Evolutionary conservation across 2,329 filamentous ascomycete genomes (phyloP).

Genomic region (Diaporthe caulivora): DNA sequence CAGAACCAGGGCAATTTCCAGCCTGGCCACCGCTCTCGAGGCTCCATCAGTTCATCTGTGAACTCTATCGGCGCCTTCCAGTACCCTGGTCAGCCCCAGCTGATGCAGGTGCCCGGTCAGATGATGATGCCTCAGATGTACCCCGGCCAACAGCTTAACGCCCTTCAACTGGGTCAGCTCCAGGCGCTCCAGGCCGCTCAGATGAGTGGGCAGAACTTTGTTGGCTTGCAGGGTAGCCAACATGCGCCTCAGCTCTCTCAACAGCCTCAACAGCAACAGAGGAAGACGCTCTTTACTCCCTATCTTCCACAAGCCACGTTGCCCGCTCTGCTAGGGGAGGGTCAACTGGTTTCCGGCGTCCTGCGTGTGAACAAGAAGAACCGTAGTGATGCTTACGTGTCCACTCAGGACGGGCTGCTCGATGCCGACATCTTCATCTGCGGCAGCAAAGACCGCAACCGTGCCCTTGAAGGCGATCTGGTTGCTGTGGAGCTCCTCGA

Average conservation of each 20-base stretch:
- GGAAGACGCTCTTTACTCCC: conserved; percentile 98
- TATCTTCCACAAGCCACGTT: conserved; percentile 96
- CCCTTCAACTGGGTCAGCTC: conserved; percentile 88
- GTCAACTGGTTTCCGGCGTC: conserved; percentile 95
- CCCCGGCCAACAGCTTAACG: conserved; percentile 85
- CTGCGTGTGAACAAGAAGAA: conserved; percentile 99
- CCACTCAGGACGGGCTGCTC: conserved; percentile 85
- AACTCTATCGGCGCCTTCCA: conserved; percentile 88
- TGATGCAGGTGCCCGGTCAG: conserved; percentile 88
- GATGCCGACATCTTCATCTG: conserved; percentile 99
- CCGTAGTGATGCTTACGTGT: conserved; percentile 97
- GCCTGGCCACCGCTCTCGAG: conserved; percentile 88
- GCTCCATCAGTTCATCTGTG: conserved; percentile 87
- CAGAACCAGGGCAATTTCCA: conserved; percentile 82
- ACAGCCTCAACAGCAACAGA: conserved; percentile 87
- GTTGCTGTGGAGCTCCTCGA: conserved; percentile 97
- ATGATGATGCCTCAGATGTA: conserved; percentile 91
- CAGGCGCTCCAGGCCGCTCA: conserved; percentile 93
- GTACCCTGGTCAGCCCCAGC: conserved; percentile 87
- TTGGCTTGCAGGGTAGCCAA: conserved; percentile 77
- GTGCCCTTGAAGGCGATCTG: conserved; percentile 94
- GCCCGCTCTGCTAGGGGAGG: conserved; percentile 89
- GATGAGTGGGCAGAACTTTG: conserved; percentile 81
- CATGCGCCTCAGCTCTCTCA: conserved; percentile 76
- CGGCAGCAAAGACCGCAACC: conserved; percentile 98